These are phyloP conservation scores for Colletotrichum navitas DNA, from an alignment of 2,329 filamentous ascomycete genomes.

Conservation along the genomic window DNA sequence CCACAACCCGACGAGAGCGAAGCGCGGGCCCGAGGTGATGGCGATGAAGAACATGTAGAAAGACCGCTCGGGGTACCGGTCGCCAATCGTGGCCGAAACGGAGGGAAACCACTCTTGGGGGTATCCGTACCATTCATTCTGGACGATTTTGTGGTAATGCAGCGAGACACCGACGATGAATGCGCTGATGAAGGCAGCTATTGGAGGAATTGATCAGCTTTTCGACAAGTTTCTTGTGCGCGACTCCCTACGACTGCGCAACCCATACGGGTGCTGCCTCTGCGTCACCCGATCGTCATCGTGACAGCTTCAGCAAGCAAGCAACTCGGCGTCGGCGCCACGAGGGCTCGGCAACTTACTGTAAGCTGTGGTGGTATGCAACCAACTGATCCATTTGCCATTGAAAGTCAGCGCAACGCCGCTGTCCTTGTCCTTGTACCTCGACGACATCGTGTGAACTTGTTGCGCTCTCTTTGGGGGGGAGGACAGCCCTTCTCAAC, in stretches of 20 bases:
- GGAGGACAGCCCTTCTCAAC: neutral
- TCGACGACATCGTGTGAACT: constrained; percentile 55
- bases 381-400: constrained; percentile 90
- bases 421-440: constrained; percentile 75
- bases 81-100: constrained; percentile 95
- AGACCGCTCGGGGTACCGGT: constrained; percentile 95
- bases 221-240: neutral
- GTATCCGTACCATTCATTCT: constrained; percentile 96
- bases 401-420: constrained; percentile 76
- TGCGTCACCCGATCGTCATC: constrained; percentile 1
- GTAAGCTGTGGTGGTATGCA: constrained; percentile 88
- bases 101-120: constrained; percentile 97
- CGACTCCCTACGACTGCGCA: constrained; percentile 34
- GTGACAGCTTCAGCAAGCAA: constrained; percentile 15
- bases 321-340: neutral
- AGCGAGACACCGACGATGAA: constrained; percentile 83
- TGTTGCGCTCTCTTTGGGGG: neutral
- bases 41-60: constrained; percentile 99
- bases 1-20: constrained; percentile 90
- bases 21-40: constrained; percentile 92
- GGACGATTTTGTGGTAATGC: constrained; percentile 96
- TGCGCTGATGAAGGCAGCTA: constrained; percentile 88
- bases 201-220: constrained; percentile 13
- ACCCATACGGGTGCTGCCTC: constrained; percentile 10
- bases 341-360: constrained; percentile 60